phyloP scores from a whole-genome alignment of 2,329 filamentous ascomycete species.

The Pestalotiopsis fici region DNA sequence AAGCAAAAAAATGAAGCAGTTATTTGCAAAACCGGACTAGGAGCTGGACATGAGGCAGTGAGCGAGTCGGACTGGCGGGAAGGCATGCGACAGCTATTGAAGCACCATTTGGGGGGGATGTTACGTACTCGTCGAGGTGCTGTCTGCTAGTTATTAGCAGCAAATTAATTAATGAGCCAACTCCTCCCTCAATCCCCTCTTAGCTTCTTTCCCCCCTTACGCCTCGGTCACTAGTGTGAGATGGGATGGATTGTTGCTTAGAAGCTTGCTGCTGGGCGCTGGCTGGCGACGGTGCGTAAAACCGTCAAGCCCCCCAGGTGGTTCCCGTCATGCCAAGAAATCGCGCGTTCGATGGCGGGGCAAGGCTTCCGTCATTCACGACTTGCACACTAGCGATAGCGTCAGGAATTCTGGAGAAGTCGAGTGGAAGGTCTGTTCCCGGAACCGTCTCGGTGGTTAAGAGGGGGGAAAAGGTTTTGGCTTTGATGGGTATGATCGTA shows the following conservation, averaged over 20 bases:
- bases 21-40: not conserved
- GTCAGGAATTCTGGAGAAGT: conserved; percentile 1
- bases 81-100: not conserved
- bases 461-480: not conserved
- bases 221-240: not conserved
- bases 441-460: not conserved
- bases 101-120: not conserved
- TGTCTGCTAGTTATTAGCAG: not conserved
- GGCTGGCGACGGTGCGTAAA: not conserved
- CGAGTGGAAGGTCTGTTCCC: not conserved
- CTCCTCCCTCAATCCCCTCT: not conserved
- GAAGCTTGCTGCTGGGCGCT: too few species aligned
- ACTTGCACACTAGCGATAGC: not conserved
- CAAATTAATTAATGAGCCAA: not conserved
- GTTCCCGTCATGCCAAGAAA: not conserved
- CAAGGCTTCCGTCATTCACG: not conserved
- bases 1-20: not conserved
- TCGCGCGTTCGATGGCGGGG: conserved; percentile 4
- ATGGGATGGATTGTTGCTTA: not conserved
- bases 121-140: not conserved
- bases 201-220: not conserved
- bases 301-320: not conserved
- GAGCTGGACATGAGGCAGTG: conserved; percentile 3
- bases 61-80: not conserved
- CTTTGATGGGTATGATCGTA: not conserved